Conservation (phyloP, 805 yeast genomes). For the Metschnikowia orientalis region DNA sequence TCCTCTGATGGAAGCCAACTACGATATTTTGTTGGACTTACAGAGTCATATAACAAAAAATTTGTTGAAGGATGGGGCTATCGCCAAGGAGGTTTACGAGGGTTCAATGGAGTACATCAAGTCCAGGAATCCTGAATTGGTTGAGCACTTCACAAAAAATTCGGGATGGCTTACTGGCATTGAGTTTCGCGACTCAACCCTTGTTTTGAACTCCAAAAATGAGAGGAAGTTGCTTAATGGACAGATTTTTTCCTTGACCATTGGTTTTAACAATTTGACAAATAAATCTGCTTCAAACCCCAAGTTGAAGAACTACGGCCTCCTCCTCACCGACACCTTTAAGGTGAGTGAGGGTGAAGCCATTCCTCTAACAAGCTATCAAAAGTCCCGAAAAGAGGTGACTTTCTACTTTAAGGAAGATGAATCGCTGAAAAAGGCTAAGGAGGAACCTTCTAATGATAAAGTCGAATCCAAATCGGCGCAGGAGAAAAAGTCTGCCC, state of each 20-base stretch:
- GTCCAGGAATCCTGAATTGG: slow-evolving; percentile 60
- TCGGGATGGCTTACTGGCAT: slow-evolving; percentile 88
- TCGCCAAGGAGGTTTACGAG: slow-evolving; percentile 62
- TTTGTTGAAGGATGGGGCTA: slow-evolving; percentile 61
- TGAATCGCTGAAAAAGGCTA: slow-evolving; percentile 41
- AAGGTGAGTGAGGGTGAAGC: slow-evolving; percentile 62
- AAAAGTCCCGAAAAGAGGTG: slow-evolving; percentile 67
- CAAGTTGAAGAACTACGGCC: slow-evolving; percentile 58
- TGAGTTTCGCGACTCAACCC: slow-evolving; percentile 78
- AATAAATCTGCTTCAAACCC: slow-evolving; percentile 43
- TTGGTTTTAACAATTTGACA: slow-evolving; percentile 68
- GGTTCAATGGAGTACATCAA: slow-evolving; percentile 59
- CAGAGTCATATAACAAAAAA: slow-evolving; percentile 58
- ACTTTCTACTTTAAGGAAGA: slow-evolving; percentile 80
- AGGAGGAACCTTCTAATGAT: slow-evolving; percentile 16
- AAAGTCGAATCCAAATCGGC: slow-evolving; percentile 40
- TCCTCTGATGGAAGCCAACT: slow-evolving; percentile 69
- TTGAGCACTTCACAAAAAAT: slow-evolving; percentile 62
- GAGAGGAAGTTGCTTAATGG: slow-evolving; percentile 66
- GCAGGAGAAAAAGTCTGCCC: slow-evolving; percentile 25
- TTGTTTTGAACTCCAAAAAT: slow-evolving; percentile 68
- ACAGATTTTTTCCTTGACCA: slow-evolving; percentile 66
- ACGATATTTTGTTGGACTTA: slow-evolving; percentile 66
- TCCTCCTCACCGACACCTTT: slow-evolving; percentile 77
- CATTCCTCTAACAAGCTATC: slow-evolving; percentile 64